Evolutionary conservation across 1,284 basidiomycete genomes (phyloP), one percentile per base, ranked within the genome.

Genomic region (Cryptococcus sp.): DNA sequence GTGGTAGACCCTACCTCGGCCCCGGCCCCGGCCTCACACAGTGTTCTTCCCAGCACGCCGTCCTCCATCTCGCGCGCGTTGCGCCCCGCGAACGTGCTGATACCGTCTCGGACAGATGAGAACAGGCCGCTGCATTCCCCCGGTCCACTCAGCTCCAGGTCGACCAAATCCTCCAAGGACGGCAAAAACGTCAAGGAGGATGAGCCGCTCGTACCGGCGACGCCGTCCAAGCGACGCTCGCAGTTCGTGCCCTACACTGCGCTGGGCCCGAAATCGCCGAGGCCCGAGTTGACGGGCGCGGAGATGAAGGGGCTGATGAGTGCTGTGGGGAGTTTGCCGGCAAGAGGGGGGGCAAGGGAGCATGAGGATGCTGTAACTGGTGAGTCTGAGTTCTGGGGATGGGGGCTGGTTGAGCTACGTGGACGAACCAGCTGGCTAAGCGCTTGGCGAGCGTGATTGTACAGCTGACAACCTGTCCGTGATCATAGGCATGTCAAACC

Each of bases 251-350:
- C 62, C 12, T 53, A 56, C n/a, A 65, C 63, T 11, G 21, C 51
- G 12, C 61, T 62, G 24, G 60, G 61, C 23, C 51, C 64, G 16
- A 56, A 57, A 20, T 66, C 69, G 11, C 73, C 72, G 15, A 56
- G 69, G 21, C 60, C 65, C 0, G 72, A 76, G 56, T 58, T 76
- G 15, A 64, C 66, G 4, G 72, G 72, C 5, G 71, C 58, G 39
- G 74, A 72, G 39, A 76, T 76, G 74, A 73, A 73, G 62, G 73
- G 72, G 2, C 62, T 76, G 46, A 76, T 76, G 74, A 72, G 59
- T 47, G 74, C 70, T 36, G 68, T 76, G 2, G 73, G 72, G 0
- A 61, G 62, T 9, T 48, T 71, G 13, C 60, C 70, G 1, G 61
- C 66, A 18, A 56, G 73, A 39, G 64, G 63, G 1, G 28, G 53